Evolutionary conservation across 2,329 filamentous ascomycete species (phyloP).

Genomic region (Trichothecium sympodiale): DNA sequence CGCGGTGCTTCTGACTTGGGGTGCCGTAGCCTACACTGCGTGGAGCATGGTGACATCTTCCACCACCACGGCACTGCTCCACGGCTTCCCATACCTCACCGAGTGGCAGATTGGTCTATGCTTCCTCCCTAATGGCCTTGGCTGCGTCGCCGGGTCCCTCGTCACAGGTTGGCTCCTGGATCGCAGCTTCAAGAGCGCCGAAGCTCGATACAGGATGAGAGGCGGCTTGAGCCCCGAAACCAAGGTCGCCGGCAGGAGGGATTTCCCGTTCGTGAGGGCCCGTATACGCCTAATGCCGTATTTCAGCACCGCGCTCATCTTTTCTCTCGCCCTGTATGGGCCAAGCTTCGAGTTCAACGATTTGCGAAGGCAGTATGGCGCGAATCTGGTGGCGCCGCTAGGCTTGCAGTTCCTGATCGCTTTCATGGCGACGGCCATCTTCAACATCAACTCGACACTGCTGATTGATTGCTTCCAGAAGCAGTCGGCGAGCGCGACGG

Average conservation of each 20-base stretch:
- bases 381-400: conserved; percentile 14
- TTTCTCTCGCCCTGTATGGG: conserved; percentile 23
- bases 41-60: conserved; percentile 35
- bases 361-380: conserved; percentile 2
- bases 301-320: conserved; percentile 24
- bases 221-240: conserved; percentile 6
- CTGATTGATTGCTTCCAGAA: conserved; percentile 20
- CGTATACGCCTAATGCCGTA: conserved; percentile 27
- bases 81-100: conserved; percentile 12
- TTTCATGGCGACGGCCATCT: conserved; percentile 22
- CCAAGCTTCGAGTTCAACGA: conserved; percentile 9
- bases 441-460: conserved; percentile 21
- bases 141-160: conserved; percentile 23
- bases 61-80: conserved; percentile 25
- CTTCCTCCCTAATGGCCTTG: conserved; percentile 15
- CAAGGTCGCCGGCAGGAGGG: conserved; percentile 8
- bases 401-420: conserved; percentile 22
- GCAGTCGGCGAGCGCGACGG: conserved; percentile 18
- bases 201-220: conserved; percentile 15
- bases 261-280: conserved; percentile 31
- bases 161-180: conserved; percentile 30
- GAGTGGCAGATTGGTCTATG: conserved; percentile 13
- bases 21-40: conserved; percentile 22
- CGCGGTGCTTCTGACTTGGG: conserved; percentile 28
- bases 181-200: conserved; percentile 18